A percentile compares a stretch with the other conserved stretches of the same genome.
phyloP scores from a whole-genome alignment of 192 early-diverging fungal species.

The Coemansia sp. region DNA sequence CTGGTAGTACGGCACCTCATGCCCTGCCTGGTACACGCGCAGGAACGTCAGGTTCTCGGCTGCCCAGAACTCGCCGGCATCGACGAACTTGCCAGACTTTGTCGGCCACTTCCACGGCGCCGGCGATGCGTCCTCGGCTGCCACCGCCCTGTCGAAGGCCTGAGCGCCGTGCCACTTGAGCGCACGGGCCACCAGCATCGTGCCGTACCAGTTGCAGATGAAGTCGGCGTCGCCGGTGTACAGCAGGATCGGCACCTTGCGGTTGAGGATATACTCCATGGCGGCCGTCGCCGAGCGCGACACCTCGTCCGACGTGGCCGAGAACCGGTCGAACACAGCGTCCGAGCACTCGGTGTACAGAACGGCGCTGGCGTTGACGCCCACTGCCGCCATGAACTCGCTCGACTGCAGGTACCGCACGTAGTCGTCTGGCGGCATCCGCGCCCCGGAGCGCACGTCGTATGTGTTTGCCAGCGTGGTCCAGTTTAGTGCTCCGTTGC shows the following conservation, averaged over 20 bases:
- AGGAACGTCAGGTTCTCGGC: conserved; percentile 78
- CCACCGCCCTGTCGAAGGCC: conserved; percentile 18
- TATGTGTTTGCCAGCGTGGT: conserved; percentile 71
- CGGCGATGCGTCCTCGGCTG: neutral
- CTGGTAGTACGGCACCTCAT: conserved; percentile 91
- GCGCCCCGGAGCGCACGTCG: conserved; percentile 58
- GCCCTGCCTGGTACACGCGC: conserved; percentile 81
- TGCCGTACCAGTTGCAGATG: conserved; percentile 72
- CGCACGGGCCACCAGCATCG: conserved; percentile 35
- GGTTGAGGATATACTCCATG: conserved; percentile 58
- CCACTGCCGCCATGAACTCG: conserved; percentile 57
- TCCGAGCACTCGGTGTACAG: conserved; percentile 58
- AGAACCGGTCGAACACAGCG: conserved; percentile 43
- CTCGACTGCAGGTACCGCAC: conserved; percentile 57
- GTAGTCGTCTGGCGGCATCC: conserved; percentile 63
- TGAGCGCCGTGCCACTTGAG: conserved; percentile 55
- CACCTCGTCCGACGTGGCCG: conserved; percentile 52
- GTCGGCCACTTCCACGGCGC: conserved; percentile 43
- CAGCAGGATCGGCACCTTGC: conserved; percentile 61
- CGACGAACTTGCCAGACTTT: conserved; percentile 20
- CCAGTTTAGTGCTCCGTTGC: conserved; percentile 37
- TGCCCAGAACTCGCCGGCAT: conserved; percentile 62
- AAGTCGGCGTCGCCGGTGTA: conserved; percentile 83
- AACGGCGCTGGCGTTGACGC: conserved; percentile 41
- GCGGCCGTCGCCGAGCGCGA: conserved; percentile 47